phyloP scores from a whole-genome alignment of 83 land plant genomes.

The Diphasiastrum complanatum region DNA sequence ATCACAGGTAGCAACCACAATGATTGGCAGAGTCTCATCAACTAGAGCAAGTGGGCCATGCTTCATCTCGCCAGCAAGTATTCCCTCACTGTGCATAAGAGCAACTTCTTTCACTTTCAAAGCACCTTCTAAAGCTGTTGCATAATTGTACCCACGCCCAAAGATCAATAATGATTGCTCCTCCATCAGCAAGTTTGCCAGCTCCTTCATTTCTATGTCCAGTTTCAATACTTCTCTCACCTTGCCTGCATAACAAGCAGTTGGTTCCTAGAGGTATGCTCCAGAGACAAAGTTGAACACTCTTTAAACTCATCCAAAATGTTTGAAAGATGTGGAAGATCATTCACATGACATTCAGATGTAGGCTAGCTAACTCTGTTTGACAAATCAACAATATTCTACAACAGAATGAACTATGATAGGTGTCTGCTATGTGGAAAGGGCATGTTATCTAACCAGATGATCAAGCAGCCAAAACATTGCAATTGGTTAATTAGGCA shows the following conservation, averaged over 20 bases:
- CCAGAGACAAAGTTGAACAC: no score
- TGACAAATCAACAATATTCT: no score
- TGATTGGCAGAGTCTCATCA: slow-evolving; percentile 81
- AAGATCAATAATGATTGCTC: slow-evolving; percentile 87
- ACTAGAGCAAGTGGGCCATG: slow-evolving; percentile 95
- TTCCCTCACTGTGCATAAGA: slow-evolving; percentile 97
- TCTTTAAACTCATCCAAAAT: no score
- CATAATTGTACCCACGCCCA: slow-evolving; percentile 97
- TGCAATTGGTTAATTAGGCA: no score
- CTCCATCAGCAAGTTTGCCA: slow-evolving; percentile 67
- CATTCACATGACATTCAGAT: no score
- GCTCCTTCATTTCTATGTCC: slow-evolving; percentile 82
- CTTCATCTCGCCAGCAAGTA: slow-evolving; percentile 99
- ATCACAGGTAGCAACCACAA: slow-evolving; percentile 84
- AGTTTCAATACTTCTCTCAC: slow-evolving; percentile 85
- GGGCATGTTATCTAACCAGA: no score
- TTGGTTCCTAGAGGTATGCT: no score
- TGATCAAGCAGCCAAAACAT: no score
- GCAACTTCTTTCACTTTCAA: slow-evolving; percentile 95
- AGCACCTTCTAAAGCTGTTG: slow-evolving; percentile 96
- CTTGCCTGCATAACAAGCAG: slow-evolving; percentile 42
- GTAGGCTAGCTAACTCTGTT: no score
- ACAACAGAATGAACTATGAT: no score
- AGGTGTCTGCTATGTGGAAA: no score
- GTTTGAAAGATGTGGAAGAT: no score